Evolutionary conservation across 1,284 basidiomycete genomes (phyloP), one percentile per base, ranked within the genome.

Genomic region (Mycena citricolor): DNA sequence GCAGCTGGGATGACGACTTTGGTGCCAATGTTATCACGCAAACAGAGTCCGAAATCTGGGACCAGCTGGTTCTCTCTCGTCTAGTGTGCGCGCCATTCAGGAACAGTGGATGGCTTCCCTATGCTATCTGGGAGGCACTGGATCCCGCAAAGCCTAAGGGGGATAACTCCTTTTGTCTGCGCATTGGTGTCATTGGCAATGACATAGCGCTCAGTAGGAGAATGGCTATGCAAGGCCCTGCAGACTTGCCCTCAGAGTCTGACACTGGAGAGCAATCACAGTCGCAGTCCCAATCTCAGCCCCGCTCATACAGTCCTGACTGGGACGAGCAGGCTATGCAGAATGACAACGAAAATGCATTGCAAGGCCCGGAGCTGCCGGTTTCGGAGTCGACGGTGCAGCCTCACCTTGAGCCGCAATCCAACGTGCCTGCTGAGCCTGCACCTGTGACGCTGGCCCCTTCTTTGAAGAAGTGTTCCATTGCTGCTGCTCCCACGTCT

Each of bases 91-190:
- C 25, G 7, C 47, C 47, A 26, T 49, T 49, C 32, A 17, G 26
- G 8, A 29, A 33, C 20, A 1, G 20, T 19, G 46, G 46, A 23
- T 48, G 46, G 46, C 12, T n/a, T 13, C 40, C 21, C 10, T 49
- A 44, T 11, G 8, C 11, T 1, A 34, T 25, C 4, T 25, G 43
- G 14, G 42, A 44, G 20, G n/a, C 20, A 23, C 47, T 49, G 7
- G 47, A 49, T 20, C 47, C 47, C 29, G 38, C 47, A 5, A 49
- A 49, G 25, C 36, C 47, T 4, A 49, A 49, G 33, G 42, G 47
- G 7, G 31, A 37, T 34, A 39, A 32, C 20, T 28, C 38, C 2
- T 49, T 14, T 24, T 38, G 47, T n/a, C 47, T 42, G 13, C 31
- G 47, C 24, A 42, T 39, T 37, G 46, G 29, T 7, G 21, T 32